phyloP scores from a whole-genome alignment of 192 early-diverging fungal genomes.

The Podila clonocystis region DNA sequence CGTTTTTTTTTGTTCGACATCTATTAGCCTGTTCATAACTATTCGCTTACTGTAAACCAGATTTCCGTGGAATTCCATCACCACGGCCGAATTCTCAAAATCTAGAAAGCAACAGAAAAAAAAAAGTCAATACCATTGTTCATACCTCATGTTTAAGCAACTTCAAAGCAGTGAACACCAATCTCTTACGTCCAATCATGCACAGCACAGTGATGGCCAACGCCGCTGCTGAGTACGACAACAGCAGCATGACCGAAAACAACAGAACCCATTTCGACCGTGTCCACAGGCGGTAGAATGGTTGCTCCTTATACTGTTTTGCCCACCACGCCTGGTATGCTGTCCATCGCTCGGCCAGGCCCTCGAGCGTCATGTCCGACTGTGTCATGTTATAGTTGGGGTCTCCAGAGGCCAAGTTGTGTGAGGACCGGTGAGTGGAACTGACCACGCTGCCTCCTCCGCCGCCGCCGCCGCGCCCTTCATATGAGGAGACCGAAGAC shows the following conservation, averaged over 20 bases:
- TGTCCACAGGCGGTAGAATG: constrained; percentile 22
- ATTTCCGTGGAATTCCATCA: constrained; percentile 41
- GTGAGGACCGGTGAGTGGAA: background rate
- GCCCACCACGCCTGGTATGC: constrained; percentile 21
- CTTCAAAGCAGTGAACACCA: background rate
- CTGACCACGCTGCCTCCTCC: constrained; percentile 1
- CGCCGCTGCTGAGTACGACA: constrained; percentile 8
- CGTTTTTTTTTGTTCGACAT: background rate
- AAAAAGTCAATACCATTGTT: background rate
- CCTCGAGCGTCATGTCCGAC: constrained; percentile 21
- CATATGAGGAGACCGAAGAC: background rate
- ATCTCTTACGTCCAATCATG: constrained; percentile 18
- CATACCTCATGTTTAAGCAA: background rate
- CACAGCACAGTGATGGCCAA: constrained; percentile 7
- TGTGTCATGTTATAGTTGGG: constrained; percentile 18
- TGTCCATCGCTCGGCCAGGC: constrained; percentile 12
- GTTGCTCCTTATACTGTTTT: constrained; percentile 21
- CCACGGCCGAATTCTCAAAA: constrained; percentile 16
- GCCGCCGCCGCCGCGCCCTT: background rate
- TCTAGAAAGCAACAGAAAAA: constrained; percentile 1
- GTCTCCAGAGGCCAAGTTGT: background rate
- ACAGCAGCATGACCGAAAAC: constrained; percentile 8
- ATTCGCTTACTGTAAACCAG: constrained; percentile 26
- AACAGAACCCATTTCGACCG: constrained; percentile 21
- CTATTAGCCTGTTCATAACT: background rate